phyloP scores from a whole-genome alignment of 2,329 filamentous ascomycete genomes.

The Phialophora expanda region DNA sequence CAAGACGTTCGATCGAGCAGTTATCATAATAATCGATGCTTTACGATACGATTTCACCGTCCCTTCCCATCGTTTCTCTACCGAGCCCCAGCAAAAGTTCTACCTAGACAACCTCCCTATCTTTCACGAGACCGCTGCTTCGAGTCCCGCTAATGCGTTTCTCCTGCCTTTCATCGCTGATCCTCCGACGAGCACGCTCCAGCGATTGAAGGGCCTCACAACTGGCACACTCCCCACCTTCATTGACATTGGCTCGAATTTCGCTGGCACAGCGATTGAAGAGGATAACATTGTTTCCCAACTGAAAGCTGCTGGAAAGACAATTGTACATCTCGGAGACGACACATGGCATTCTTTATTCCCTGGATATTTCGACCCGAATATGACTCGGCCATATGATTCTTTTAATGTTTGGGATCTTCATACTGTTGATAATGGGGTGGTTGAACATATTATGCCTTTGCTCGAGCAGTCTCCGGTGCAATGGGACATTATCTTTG shows the following conservation, averaged over 20 bases:
- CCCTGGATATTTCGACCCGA: constrained; percentile 86
- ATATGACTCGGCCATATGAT: constrained; percentile 87
- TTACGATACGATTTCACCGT: constrained; percentile 96
- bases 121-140: constrained; percentile 78
- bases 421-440: constrained; percentile 94
- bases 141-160: constrained; percentile 80
- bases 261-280: constrained; percentile 91
- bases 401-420: constrained; percentile 99
- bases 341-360: constrained; percentile 96
- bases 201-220: constrained; percentile 89
- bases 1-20: constrained; percentile 87
- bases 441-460: constrained; percentile 87
- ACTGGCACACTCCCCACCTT: constrained; percentile 96
- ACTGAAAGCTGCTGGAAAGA: constrained; percentile 69
- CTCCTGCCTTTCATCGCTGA: constrained; percentile 95
- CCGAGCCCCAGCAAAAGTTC: constrained; percentile 58
- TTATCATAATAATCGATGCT: constrained; percentile 89
- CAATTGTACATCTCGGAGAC: constrained; percentile 91
- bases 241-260: constrained; percentile 91
- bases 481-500: constrained; percentile 93
- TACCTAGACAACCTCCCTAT: constrained; percentile 91
- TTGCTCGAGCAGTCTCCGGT: constrained; percentile 68
- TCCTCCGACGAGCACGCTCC: constrained; percentile 89
- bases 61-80: constrained; percentile 63
- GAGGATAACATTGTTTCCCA: constrained; percentile 81